Base-by-base conservation (phyloP, 1,284 basidiomycete genomes). In the Ceratobasidium sp. region DNA sequence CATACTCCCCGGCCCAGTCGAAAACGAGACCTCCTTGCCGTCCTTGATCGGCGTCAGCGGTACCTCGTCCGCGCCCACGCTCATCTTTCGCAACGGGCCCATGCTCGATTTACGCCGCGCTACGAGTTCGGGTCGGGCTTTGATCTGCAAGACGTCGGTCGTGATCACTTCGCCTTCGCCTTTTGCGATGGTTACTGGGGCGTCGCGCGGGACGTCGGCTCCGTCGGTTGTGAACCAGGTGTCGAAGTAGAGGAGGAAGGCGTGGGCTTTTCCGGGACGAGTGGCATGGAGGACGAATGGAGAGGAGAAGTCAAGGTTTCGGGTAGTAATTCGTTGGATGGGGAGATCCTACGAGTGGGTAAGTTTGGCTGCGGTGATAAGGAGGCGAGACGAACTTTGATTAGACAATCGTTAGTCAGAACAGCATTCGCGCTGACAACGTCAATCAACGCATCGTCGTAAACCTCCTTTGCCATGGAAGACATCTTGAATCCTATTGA, bases 201-300 rank as follows among this genome's bases (percentile, higher is more conserved):
- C 88, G 23, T 84, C 85, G 0, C 88, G 86, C 0, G 90, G 83
- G 3, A 94, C 85, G 6, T 90, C 89, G 46, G 86, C 85, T 10
- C 91, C 89, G 48, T 88, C 87, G 3, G 88, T 84, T 1, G 91
- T 91, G 88, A 98, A 98, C 88, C 96, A 97, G 0, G 93, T 93
- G 85, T 98, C 96, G 82, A 98, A 98, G 86, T 96, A 96, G n/a
- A 96, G 91, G 38, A 97, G 88, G 85, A 98, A 92, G 3, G 95
- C 90, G 82, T 93, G 91, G 64, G 96, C 89, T 81, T 92, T 93
- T 87, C 76, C 88, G 87, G 28, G 87, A 85, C 1, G 89, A 86
- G 1, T 93, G 5, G 92, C 90, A 33, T 85, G 83, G 46, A 98
- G 88, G 1, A 86, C 88, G 85, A 98, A 98, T 0, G 91, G 83